Evolutionary conservation across 2,329 filamentous ascomycete genomes (phyloP), one percentile per base, ranked within the genome.

Genomic region (Fusarium transvaalense): DNA sequence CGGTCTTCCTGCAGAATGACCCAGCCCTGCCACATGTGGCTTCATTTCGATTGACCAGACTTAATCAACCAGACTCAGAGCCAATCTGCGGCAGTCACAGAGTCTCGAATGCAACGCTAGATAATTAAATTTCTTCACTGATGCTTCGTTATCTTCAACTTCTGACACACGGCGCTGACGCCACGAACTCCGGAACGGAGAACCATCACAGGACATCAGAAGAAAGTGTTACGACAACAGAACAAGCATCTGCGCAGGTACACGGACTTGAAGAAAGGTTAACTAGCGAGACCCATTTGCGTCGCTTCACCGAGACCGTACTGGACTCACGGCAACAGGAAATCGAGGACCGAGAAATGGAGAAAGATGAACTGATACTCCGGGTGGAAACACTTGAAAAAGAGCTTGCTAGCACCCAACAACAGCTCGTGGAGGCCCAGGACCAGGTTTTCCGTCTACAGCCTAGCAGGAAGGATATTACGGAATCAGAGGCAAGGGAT

Each of bases 251-350:
- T 42, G 60, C 56, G 38, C 64, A 66, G 42, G 62, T 42, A 34
- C 55, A 71, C 25, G 48, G 37, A 10, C 67, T 76, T 31, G 71
- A 78, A 47, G 60, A 68, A 19, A 75, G 70, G 50, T 63, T 80
- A 29, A 68, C 69, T 19, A 73, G 78, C 48, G 77, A 80, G 53
- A 71, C 73, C 39, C 70, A 73, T 54, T 64, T 80, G n/a, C 76
- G 78, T 39, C 73, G 66, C 25, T 80, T 77, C 63, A 79, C 78
- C 7, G 78, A 80, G 50, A 69, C 74, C 13, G 78, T 80, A n/a
- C 54, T 80, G 41, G 78, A 80, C 51, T 75, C 71, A 21, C 76
- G 78, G 51, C 78, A 80, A 25, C 69, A 72, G 46, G 78, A 80
- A 43, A 70, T 80, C 17, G 76, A 80, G 47, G 42, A 56, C 8